These are phyloP conservation scores for Apiospora kogelbergensis DNA, from an alignment of 2,329 filamentous ascomycete genomes.

Conservation along the genomic window DNA sequence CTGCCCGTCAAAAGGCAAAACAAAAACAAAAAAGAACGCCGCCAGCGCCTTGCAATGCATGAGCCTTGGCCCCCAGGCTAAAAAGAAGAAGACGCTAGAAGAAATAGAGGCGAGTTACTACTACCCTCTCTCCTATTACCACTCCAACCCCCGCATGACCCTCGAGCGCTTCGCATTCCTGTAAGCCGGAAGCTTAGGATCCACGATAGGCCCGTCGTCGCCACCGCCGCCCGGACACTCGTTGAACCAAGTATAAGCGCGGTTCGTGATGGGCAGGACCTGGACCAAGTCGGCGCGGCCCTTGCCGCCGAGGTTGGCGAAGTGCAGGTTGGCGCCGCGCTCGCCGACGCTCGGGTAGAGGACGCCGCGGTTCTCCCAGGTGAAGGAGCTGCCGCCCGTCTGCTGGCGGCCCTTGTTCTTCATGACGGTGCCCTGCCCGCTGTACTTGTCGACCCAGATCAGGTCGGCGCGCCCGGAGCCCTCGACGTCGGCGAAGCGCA, in stretches of 20 bases:
- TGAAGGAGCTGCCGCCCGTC: conserved; percentile 7
- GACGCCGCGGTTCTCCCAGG: conserved; percentile 10
- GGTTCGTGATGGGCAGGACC: conserved; percentile 2
- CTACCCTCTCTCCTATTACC: neutral
- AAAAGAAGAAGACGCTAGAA: neutral
- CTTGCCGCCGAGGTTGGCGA: conserved; percentile 8
- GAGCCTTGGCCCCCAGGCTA: neutral
- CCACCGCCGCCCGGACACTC: conserved; percentile 1
- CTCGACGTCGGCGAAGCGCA: conserved; percentile 10
- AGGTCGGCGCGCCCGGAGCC: conserved; percentile 4
- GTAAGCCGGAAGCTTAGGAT: neutral
- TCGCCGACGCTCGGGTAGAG: conserved; percentile 2
- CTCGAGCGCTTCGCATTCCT: neutral
- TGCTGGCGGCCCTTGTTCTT: conserved; percentile 8
- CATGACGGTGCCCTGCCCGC: neutral
- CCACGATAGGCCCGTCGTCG: neutral
- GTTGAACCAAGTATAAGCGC: conserved; percentile 7
- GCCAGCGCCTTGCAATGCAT: neutral
- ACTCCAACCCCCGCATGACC: neutral
- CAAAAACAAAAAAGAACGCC: neutral
- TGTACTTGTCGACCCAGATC: conserved; percentile 10
- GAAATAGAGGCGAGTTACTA: neutral
- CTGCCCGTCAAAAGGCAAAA: neutral
- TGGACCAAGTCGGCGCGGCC: conserved; percentile 2
- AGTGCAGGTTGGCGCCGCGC: conserved; percentile 5